A percentile compares a stretch with the other conserved stretches of the same genome.
Conservation (phyloP, 2,329 filamentous ascomycete genomes). For the Sclerotinia borealis region DNA sequence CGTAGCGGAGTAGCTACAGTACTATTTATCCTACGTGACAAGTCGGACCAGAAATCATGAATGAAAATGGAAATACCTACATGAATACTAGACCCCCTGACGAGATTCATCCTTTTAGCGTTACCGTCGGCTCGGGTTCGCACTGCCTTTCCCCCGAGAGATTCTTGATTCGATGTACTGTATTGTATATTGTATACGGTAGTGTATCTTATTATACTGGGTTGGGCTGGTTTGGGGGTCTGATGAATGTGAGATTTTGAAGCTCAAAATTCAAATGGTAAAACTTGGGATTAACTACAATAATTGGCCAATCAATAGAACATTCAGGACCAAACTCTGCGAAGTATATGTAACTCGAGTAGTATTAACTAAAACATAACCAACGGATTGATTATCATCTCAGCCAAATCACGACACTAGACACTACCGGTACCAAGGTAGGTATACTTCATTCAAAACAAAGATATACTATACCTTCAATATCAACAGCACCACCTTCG, state of each 20-base stretch:
- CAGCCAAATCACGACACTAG: neutral
- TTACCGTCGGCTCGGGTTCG: conserved; percentile 2
- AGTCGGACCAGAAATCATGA: neutral
- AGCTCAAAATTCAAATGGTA: neutral
- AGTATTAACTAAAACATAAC: neutral
- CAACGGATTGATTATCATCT: neutral
- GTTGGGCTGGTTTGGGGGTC: neutral
- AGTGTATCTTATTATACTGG: too few species aligned
- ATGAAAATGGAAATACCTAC: conserved; percentile 4
- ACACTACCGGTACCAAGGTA: too few species aligned
- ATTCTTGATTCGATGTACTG: neutral
- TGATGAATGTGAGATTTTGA: neutral
- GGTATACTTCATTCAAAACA: neutral
- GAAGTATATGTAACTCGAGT: neutral
- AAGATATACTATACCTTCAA: neutral
- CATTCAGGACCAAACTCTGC: neutral
- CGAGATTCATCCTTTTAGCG: neutral
- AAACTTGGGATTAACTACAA: neutral
- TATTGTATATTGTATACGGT: too few species aligned
- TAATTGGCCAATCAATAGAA: neutral
- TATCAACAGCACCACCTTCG: too few species aligned
- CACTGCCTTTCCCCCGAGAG: neutral
- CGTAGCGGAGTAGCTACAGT: neutral
- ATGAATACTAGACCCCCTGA: conserved; percentile 1
- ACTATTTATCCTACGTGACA: neutral